Evolutionary conservation across 2,329 filamentous ascomycete species (phyloP).

Genomic region (Thielaviopsis punctulata): DNA sequence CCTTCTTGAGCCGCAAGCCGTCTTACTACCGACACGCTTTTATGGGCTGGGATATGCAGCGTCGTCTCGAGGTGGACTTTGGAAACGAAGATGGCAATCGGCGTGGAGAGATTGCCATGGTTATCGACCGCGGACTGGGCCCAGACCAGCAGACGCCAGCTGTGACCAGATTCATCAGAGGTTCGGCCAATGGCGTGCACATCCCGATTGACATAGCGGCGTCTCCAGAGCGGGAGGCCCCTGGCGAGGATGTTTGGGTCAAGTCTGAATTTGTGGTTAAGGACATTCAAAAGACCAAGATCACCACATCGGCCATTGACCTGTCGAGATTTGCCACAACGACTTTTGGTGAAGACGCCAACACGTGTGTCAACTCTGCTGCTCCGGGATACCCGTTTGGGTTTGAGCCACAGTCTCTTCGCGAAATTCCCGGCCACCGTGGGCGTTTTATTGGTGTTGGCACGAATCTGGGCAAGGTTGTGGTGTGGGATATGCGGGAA

Average conservation of each 20-base stretch:
- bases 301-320: constrained; percentile 59
- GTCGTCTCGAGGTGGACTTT: constrained; percentile 76
- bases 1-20: constrained; percentile 54
- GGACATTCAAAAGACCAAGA: constrained; percentile 37
- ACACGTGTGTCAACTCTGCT: not conserved
- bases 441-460: constrained; percentile 68
- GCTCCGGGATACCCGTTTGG: constrained; percentile 3
- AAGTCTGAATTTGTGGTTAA: constrained; percentile 37
- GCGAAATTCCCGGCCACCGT: constrained; percentile 67
- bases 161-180: constrained; percentile 28
- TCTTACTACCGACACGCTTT: constrained; percentile 63
- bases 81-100: constrained; percentile 59
- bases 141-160: constrained; percentile 29
- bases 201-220: not conserved
- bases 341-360: constrained; percentile 53
- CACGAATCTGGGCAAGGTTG: constrained; percentile 57
- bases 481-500: constrained; percentile 74
- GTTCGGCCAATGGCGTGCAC: not conserved
- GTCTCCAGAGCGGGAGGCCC: constrained; percentile 16
- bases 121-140: constrained; percentile 56
- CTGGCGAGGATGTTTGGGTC: constrained; percentile 46
- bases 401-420: not conserved
- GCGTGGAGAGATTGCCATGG: constrained; percentile 59
- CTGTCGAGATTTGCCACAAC: constrained; percentile 53
- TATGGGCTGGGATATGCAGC: constrained; percentile 81